Conservation (phyloP, 2,329 filamentous ascomycete species). For the Zalaria sp. region DNA sequence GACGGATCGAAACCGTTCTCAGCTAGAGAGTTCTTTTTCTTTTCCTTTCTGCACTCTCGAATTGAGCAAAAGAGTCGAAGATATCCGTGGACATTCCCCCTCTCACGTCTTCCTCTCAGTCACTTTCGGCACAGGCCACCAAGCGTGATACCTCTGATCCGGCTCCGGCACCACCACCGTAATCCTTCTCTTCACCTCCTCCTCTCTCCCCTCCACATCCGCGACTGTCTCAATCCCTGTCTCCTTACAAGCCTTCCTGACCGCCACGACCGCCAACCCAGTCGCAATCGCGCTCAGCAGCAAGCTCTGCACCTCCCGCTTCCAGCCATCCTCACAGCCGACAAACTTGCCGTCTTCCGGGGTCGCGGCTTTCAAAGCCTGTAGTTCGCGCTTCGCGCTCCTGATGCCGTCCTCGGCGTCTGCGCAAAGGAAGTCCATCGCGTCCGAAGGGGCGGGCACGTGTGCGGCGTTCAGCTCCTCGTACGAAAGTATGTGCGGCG, state of each 20-base stretch:
- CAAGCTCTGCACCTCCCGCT: conserved; percentile 16
- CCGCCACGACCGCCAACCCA: conserved; percentile 11
- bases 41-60: too few relatives aligned
- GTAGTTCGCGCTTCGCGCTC: conserved; percentile 20
- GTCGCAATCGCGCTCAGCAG: conserved; percentile 18
- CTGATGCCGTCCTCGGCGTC: conserved; percentile 15
- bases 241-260: conserved; percentile 10
- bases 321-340: conserved; percentile 24
- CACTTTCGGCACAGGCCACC: conserved; percentile 33
- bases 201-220: conserved; percentile 7
- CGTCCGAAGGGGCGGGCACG: conserved; percentile 1
- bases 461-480: conserved; percentile 39
- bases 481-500: conserved; percentile 53
- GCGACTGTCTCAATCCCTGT: conserved; percentile 4
- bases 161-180: conserved; percentile 22
- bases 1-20: too few relatives aligned
- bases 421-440: conserved; percentile 3
- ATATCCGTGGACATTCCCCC: too few relatives aligned
- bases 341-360: conserved; percentile 17
- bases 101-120: conserved; percentile 1
- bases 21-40: too few relatives aligned
- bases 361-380: conserved; percentile 21
- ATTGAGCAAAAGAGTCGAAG: too few relatives aligned
- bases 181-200: conserved; percentile 11
- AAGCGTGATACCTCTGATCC: conserved; percentile 27